Conservation (phyloP, 768 basidiomycete species). For the Kockovaella imperatae region DNA sequence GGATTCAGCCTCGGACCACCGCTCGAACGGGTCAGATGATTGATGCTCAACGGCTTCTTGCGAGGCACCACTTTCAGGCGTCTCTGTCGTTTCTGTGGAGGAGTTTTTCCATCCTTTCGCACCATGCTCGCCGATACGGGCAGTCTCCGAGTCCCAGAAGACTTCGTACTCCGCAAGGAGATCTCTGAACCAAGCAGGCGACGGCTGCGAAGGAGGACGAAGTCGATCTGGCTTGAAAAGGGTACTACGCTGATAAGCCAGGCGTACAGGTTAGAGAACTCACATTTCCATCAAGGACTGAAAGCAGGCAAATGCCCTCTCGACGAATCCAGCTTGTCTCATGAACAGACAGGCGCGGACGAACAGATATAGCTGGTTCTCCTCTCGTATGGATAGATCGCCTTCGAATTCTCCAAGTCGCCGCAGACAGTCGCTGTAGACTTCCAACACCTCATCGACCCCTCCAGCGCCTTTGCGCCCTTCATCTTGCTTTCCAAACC, state of each 20-base stretch:
- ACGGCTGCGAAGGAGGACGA: background rate
- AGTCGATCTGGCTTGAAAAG: conserved; percentile 40
- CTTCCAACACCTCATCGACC: conserved; percentile 40
- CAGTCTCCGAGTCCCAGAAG: conserved; percentile 46
- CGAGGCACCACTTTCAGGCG: background rate
- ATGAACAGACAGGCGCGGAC: conserved; percentile 42
- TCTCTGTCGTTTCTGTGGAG: background rate
- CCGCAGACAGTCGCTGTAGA: conserved; percentile 38
- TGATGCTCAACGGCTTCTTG: background rate
- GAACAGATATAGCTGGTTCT: conserved; percentile 45
- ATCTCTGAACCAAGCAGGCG: conserved; percentile 10
- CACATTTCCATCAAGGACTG: conserved; percentile 47
- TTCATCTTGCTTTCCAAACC: conserved; percentile 19
- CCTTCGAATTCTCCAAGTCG: conserved; percentile 1
- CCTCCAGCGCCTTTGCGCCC: conserved; percentile 20
- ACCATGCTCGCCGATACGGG: conserved; percentile 44
- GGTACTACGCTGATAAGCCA: conserved; percentile 17
- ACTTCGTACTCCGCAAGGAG: conserved; percentile 36
- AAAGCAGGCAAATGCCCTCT: conserved; percentile 43
- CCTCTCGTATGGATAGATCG: conserved; percentile 18
- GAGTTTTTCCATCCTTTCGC: conserved; percentile 41
- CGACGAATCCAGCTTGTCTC: conserved; percentile 44
- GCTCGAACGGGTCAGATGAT: conserved; percentile 30
- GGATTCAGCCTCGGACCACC: conserved; percentile 39
- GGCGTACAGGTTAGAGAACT: conserved; percentile 1